Evolutionary conservation across 345 rosid species (phyloP), one percentile per base, ranked within the genome.

Genomic region (Ceriops tagal): DNA sequence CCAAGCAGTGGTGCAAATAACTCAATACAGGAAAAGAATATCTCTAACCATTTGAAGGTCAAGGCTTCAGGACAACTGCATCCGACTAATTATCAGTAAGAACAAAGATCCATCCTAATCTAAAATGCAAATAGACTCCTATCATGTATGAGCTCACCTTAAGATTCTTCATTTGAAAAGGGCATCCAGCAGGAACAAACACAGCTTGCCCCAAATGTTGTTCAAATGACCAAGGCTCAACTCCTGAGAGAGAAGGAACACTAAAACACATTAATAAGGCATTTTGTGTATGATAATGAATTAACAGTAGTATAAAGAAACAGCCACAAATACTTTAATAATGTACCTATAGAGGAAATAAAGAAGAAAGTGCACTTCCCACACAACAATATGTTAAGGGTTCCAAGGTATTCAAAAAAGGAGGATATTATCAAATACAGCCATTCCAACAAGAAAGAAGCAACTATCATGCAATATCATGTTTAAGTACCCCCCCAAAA

Each of bases 121-220:
- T 26, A 19, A 34, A 65, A 79, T 64, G 47, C 46, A 35, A 52
- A 43, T 43, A 39, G 46, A 11, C 46, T 39, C 4, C 16, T 2
- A 11, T 39, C 15, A 10, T 2, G 15, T 39, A 39, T 11, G 5
- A 28, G 47, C 81, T 81, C 51, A 83, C 99, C 89, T 87, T 92
- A 71, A 88, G 86, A 77, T 88, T 88, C 75, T 84, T 89, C 75
- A 79, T 69, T 77, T 95, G 99, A 76, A 85, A 95, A 49, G 96
- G 98, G 78, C 98, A 92, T 62, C 99, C 97, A 71, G 99, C 92
- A 32, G 99, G 99, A 59, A 95, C 58, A 80, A 95, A 95, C 60
- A 95, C 78, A 61, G 99, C 97, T 76, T 95, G 77, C 74, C 99
- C 98, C 60, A 77, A 73, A 82, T 68, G 74, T 71, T 95, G 99